Evolutionary conservation across 2,329 filamentous ascomycete species (phyloP).

Genomic region (Ascochyta koolunga): DNA sequence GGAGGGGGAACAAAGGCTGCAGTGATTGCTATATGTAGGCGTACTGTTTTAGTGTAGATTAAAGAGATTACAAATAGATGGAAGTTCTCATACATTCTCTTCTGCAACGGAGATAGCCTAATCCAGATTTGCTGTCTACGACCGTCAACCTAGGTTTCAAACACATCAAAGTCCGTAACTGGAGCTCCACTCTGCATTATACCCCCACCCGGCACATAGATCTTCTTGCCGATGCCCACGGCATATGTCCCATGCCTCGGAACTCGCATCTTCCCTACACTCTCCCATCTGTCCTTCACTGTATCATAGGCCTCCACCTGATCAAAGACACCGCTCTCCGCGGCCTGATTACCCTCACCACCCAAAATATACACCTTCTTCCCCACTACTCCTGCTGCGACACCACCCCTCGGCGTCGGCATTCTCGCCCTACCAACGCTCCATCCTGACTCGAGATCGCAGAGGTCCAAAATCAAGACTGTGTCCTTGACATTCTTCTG

Average conservation of each 20-base stretch:
- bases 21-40: background rate
- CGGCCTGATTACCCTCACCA: slow-evolving; percentile 9
- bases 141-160: slow-evolving; percentile 2
- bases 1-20: slow-evolving; percentile 23
- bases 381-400: slow-evolving; percentile 26
- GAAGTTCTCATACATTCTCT: too few relatives aligned
- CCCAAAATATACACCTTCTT: slow-evolving; percentile 35
- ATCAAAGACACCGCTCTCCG: background rate
- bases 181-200: slow-evolving; percentile 20
- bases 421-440: slow-evolving; percentile 20
- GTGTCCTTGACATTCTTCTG: slow-evolving; percentile 24
- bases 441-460: slow-evolving; percentile 29
- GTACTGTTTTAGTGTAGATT: background rate
- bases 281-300: slow-evolving; percentile 23
- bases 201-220: slow-evolving; percentile 37
- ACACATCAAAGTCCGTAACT: slow-evolving; percentile 27
- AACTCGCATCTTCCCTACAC: slow-evolving; percentile 22
- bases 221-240: slow-evolving; percentile 23
- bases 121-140: too few relatives aligned
- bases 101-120: too few relatives aligned
- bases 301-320: slow-evolving; percentile 8
- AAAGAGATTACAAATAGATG: background rate
- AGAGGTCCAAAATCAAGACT: slow-evolving; percentile 32
- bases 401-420: slow-evolving; percentile 33
- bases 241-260: slow-evolving; percentile 36